Evolutionary conservation across 345 rosid genomes (phyloP).

Genomic region (Moricandia arvensis): DNA sequence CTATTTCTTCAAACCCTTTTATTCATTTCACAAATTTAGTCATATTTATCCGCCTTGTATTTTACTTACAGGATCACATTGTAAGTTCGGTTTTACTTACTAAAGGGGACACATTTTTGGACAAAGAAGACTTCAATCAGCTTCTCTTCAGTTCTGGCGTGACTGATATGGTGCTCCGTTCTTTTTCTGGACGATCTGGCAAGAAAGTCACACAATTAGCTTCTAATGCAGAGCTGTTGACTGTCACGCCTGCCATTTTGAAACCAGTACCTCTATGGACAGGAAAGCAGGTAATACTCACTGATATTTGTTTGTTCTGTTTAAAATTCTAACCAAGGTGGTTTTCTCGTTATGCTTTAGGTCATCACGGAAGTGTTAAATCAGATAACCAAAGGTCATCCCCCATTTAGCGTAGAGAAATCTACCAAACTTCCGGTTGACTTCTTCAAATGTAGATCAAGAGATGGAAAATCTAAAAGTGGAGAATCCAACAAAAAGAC

Average conservation of each 20-base stretch:
- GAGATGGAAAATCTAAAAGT: slow-evolving; percentile 23
- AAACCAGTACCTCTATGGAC: slow-evolving; percentile 95
- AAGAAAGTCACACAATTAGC: slow-evolving; percentile 55
- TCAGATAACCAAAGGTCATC: slow-evolving; percentile 68
- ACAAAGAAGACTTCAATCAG: slow-evolving; percentile 63
- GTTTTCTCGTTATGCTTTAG: slow-evolving; percentile 38
- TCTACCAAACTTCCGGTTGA: slow-evolving; percentile 68
- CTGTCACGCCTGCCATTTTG: slow-evolving; percentile 63
- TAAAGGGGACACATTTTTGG: slow-evolving; percentile 85
- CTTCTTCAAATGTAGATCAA: slow-evolving; percentile 59
- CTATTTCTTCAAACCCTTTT: slow-evolving; percentile 5
- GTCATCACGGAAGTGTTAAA: slow-evolving; percentile 66
- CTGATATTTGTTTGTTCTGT: neutral
- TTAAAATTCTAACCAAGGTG: slow-evolving; percentile 1
- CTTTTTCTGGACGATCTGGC: slow-evolving; percentile 55
- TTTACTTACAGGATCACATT: slow-evolving; percentile 75
- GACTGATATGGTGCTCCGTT: slow-evolving; percentile 42
- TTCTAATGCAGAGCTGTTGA: slow-evolving; percentile 50
- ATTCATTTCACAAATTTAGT: slow-evolving; percentile 16
- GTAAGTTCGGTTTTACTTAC: slow-evolving; percentile 87
- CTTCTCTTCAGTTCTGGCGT: slow-evolving; percentile 85
- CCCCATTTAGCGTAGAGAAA: slow-evolving; percentile 81
- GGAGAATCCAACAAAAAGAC: slow-evolving; percentile 1
- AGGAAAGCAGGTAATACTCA: slow-evolving; percentile 79
- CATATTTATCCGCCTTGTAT: slow-evolving; percentile 12